Evolutionary conservation across 176 grass and related monocot species (phyloP), one percentile per base, ranked within the genome.

Genomic region (Cenchrus fungigraminus): DNA sequence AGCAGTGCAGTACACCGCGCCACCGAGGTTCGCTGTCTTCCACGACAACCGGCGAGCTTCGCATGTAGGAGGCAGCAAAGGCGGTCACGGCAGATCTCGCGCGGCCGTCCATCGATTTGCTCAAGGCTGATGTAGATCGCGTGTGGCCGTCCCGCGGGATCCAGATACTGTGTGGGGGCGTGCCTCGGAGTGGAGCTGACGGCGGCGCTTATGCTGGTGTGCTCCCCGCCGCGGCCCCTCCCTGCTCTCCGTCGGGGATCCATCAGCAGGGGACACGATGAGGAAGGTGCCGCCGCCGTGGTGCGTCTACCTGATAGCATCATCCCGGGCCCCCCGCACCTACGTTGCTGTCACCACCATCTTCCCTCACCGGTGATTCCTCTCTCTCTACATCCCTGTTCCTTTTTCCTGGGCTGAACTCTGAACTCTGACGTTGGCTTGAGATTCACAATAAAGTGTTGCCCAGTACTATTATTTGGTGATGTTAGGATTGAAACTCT

Each of bases 331-430:
- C 69, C 83, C 77, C 34, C 87, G 84, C 58, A 95, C 91, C 15
- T 95, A 98, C 58, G 96, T 98, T 29, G 93, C 93, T 42, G 87
- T 95, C 87, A 98, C 96, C n/a, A 98, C 93, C 19, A 81, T 94
- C 71, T 94, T 98, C 91, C 53, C 87, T 71, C 96, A 89, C 58
- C 79, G 93, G 96, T 98, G 42, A 73, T 51, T 83, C 47, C 31
- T 57, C 17, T 3, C 28, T 59, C 5, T 60, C 55, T 46, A 11
- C 49, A 59, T 49, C 6, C 7, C 34, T 4, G 54, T 52, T 2
- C 66, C 3, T n/a, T 6, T 44, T 68, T 68, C 1, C 7, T 68
- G 8, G 3, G 45, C 25, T 78, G 34, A 76, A 31, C 8, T 43
- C 17, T 42, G 22, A 58, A 58, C 19, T 9, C 6, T 59, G 60